A percentile compares a stretch with the other conserved stretches of the same genome.
phyloP scores from a whole-genome alignment of 176 grass and related monocot species.

The Luzula sylvatica region DNA sequence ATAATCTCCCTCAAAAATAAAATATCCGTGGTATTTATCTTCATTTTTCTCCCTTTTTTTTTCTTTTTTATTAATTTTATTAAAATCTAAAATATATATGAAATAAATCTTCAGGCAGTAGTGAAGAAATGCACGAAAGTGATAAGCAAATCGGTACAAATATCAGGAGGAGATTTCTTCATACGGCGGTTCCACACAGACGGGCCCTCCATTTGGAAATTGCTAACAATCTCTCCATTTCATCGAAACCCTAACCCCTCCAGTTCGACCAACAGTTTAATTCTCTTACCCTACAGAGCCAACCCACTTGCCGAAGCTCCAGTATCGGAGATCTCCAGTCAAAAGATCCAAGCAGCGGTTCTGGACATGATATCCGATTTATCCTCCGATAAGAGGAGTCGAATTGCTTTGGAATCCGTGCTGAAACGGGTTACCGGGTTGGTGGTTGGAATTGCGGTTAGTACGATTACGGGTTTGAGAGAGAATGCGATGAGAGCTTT shows the following conservation, averaged over 20 bases:
- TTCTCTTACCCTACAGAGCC: slow-evolving; percentile 73
- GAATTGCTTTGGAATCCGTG: slow-evolving; percentile 56
- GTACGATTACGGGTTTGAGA: slow-evolving; percentile 23
- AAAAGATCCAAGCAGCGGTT: slow-evolving; percentile 80
- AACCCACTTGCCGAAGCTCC: slow-evolving; percentile 49
- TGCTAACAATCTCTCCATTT: slow-evolving; percentile 65
- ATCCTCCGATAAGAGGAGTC: slow-evolving; percentile 48
- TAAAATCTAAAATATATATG: not conserved
- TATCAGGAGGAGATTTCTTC: slow-evolving; percentile 87
- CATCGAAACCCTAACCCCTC: slow-evolving; percentile 28
- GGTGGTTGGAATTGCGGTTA: slow-evolving; percentile 76
- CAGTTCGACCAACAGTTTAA: slow-evolving; percentile 52
- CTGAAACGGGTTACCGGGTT: slow-evolving; percentile 77
- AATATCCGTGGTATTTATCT: slow-evolving; percentile 86
- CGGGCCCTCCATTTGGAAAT: slow-evolving; percentile 62
- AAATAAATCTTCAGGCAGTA: slow-evolving; percentile 44
- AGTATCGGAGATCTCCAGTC: slow-evolving; percentile 82
- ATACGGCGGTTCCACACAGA: slow-evolving; percentile 77
- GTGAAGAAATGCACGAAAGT: slow-evolving; percentile 75
- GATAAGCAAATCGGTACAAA: slow-evolving; percentile 40
- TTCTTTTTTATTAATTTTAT: too few species aligned
- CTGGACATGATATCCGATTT: slow-evolving; percentile 66
- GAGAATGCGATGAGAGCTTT: slow-evolving; percentile 65
- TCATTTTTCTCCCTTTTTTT: too few species aligned
- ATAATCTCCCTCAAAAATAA: slow-evolving; percentile 91